Conservation (phyloP, 768 basidiomycete genomes). For the Mycena filopes region DNA sequence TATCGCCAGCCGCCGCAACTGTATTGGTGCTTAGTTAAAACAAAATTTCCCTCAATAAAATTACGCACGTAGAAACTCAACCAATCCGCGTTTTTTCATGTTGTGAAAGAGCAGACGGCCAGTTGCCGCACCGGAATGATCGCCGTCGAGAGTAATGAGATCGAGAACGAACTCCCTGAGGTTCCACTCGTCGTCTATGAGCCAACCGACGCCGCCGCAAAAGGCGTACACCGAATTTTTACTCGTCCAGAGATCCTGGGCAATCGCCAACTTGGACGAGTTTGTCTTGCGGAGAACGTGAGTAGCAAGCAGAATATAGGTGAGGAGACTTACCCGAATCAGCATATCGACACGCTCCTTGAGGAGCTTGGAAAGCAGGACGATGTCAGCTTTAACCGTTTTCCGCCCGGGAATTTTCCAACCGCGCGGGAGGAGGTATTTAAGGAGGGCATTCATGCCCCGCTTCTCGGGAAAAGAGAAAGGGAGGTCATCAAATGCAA, state of each 20-base stretch:
- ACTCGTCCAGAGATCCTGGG: constrained; percentile 30
- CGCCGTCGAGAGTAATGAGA: constrained; percentile 13
- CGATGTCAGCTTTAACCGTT: not conserved
- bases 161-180: constrained; percentile 23
- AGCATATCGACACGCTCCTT: not conserved
- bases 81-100: not conserved
- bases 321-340: not conserved
- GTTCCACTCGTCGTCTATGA: constrained; percentile 22
- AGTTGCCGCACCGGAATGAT: constrained; percentile 15
- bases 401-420: constrained; percentile 4
- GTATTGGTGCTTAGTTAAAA: no score
- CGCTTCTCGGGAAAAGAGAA: not conserved
- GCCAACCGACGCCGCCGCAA: constrained; percentile 16
- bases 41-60: not conserved
- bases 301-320: not conserved
- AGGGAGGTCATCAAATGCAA: no score
- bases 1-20: constrained; percentile 6
- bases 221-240: constrained; percentile 33
- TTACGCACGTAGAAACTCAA: not conserved
- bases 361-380: not conserved
- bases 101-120: not conserved
- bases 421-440: constrained; percentile 2
- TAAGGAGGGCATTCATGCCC: not conserved
- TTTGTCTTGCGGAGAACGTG: not conserved
- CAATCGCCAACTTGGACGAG: constrained; percentile 24